These are phyloP conservation scores for Ophiocordyceps robertsii DNA, from an alignment of 2,329 filamentous ascomycete species.

Conservation along the genomic window DNA sequence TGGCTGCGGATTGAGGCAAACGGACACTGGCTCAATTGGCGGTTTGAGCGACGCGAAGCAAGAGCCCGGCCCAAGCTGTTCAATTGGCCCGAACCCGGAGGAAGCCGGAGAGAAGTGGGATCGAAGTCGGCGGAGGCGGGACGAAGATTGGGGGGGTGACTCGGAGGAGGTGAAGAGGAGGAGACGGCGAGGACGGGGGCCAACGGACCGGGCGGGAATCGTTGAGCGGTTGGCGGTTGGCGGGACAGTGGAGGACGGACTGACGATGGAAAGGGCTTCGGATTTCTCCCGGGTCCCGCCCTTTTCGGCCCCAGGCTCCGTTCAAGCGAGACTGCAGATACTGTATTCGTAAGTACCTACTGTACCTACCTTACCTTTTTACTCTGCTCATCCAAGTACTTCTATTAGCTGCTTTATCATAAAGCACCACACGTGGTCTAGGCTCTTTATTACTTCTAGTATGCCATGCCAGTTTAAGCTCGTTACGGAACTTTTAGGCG, in stretches of 20 bases:
- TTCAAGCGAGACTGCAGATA: neutral
- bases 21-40: neutral
- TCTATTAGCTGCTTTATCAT: no score
- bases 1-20: conserved; percentile 32
- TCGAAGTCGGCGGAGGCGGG: neutral
- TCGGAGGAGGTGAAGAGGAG: neutral
- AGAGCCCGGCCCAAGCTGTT: neutral
- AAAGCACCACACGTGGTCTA: no score
- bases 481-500: no score
- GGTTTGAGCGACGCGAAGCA: neutral
- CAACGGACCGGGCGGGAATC: neutral
- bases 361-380: no score
- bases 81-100: neutral
- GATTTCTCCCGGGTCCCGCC: neutral
- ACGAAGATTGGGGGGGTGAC: neutral
- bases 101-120: neutral
- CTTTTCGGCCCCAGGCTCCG: conserved; percentile 1
- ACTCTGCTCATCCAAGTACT: no score
- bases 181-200: conserved; percentile 3
- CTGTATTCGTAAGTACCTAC: no score
- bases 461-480: no score
- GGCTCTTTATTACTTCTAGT: no score
- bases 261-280: neutral
- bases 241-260: neutral
- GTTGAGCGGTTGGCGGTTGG: neutral